Conservation (phyloP, 495 filamentous ascomycete species). For the Parachaetomium inaequale region DNA sequence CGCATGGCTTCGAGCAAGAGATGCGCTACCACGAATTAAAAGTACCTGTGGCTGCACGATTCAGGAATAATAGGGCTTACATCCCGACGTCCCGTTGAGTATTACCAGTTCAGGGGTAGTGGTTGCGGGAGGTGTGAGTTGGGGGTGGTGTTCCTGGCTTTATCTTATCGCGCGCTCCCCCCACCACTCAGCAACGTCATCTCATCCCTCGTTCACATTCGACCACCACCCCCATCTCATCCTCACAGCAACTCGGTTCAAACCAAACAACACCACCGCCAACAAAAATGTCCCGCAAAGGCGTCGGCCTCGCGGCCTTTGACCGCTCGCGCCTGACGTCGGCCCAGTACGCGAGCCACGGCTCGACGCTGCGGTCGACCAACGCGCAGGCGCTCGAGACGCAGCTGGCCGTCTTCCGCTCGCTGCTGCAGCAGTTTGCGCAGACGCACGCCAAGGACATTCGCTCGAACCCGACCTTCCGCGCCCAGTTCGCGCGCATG, state of each 20-base stretch:
- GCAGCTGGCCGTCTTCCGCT: slow-evolving; percentile 93
- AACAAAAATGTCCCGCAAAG: slow-evolving; percentile 55
- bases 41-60: no score
- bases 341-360: slow-evolving; percentile 84
- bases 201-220: not conserved
- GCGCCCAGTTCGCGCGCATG: slow-evolving; percentile 97
- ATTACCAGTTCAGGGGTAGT: not conserved
- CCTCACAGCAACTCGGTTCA: not conserved
- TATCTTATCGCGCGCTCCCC: slow-evolving; percentile 25
- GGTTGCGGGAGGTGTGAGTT: not conserved
- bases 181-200: slow-evolving; percentile 4
- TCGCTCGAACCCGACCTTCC: slow-evolving; percentile 88
- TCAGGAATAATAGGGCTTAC: no score
- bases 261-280: not conserved
- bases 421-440: slow-evolving; percentile 89
- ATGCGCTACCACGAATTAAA: no score
- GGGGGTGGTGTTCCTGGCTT: not conserved
- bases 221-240: not conserved
- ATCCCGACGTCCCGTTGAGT: no score
- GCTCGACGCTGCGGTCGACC: slow-evolving; percentile 71
- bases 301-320: slow-evolving; percentile 89
- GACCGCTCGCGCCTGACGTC: slow-evolving; percentile 74
- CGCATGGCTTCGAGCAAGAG: no score
- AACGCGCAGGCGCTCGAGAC: slow-evolving; percentile 81
- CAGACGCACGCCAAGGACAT: slow-evolving; percentile 91